Base-by-base conservation (phyloP, 192 early-diverging fungal species). In the Coemansia reversa region DNA sequence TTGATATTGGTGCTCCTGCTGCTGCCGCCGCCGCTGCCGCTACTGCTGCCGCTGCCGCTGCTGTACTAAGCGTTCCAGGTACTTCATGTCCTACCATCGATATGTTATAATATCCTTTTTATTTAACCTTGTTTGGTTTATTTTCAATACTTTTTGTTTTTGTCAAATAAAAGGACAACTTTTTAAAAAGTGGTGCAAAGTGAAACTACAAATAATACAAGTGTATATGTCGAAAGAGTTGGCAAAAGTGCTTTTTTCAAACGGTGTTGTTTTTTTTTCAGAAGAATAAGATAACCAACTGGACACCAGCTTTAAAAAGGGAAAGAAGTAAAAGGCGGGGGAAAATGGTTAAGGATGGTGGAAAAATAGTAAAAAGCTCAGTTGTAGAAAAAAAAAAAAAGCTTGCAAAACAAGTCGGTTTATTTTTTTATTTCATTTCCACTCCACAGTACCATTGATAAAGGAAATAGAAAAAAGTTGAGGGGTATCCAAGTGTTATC, bases 21-120 rank as follows among this genome's bases (percentile, higher is more conserved):
- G 63, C 62, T 11, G 66, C 58, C 1, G 72, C 66, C 1, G 66
- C 62, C 0, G 68, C 68, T 2, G 69, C 74, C 12, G 68, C 68
- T 16, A 68, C 74, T 1, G 73, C 73, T 4, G 73, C 73, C 0
- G 67, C 67, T 7, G 70, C 65, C 12, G 71, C 62, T 0, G 75
- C 69, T 5, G 76, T 68, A 18, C 66, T 45, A 19, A 66, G 58
- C 7, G 49, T 62, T 23, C 25, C 32, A 11, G 58, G 53, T 52
- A 39, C 52, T 27, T 71, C 69, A 28, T 71, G 61, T 16, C 57
- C 52, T 53, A 47, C 56, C 74, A 76, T 76, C 25, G 57, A 27
- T 50, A 57, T 50, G 55, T 61, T 27, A 45, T 45, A 45, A 16
- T 45, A 9, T 16, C 39, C 39, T 45, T 16, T 12, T 14, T 45